Evolutionary conservation across 495 filamentous ascomycete genomes (phyloP), one percentile per base, ranked within the genome.

Genomic region (Penicillium bovifimosum): DNA sequence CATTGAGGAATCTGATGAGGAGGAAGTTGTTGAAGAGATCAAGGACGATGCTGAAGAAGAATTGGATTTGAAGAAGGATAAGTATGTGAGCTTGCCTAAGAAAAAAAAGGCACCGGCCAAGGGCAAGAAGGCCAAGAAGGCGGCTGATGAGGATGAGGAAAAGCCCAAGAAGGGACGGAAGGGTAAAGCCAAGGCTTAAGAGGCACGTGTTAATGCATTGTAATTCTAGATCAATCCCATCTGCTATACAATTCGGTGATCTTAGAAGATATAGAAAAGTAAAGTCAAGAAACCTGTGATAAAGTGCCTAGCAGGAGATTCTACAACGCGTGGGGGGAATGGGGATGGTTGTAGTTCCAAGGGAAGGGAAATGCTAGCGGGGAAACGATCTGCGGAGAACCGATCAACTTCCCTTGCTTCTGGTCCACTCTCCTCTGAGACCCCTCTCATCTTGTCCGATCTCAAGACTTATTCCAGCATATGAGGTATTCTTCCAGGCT

Each of bases 61-160:
- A 45, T 66, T 83, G 34, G 90, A 96, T 63, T 65, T 97, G 20
- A 87, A 84, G 60, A 96, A 93, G 66, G 95, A 97, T 66, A 97
- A 96, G 65, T 96, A 96, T 67, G 88, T 96, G 65, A 95, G 92
- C 69, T 76, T 84, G 62, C 87, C 91, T 9, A 96, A 95, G 76
- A 68, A 66, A 42, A 96, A 95, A 74, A 85, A 81, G 63, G 71
- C 76, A 33, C 66, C 51, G n/a, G 55, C 60, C 7, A 72, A 72
- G 53, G 65, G 62, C 13, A 86, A 82, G 58, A 89, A 87, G 73
- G 67, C 68, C 1, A 78, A 78, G 56, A 80, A 80, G 43, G 71
- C 70, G 5, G 72, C 60, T 17, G 69, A 56, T 8, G 67, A 67
- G 9, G 71, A 74, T 24, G 78, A 80, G 10, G 74, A 74, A 36